Conservation (phyloP, 768 basidiomycete genomes). For the Hypholoma fasciculare region DNA sequence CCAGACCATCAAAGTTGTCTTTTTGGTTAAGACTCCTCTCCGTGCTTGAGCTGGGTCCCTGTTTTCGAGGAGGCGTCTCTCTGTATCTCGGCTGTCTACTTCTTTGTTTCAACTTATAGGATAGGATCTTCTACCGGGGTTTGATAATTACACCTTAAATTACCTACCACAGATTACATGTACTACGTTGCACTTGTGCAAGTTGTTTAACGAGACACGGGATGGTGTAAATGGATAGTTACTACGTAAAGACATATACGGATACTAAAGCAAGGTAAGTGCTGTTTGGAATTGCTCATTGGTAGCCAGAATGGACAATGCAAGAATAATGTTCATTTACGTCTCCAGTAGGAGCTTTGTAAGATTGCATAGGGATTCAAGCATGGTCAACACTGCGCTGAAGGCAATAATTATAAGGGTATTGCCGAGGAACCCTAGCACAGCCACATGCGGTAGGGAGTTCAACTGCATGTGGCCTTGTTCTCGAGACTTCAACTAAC, state of each 20-base stretch:
- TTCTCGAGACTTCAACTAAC: background rate
- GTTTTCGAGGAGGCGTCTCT: conserved; percentile 11
- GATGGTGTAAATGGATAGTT: no score
- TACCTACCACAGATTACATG: conserved; percentile 7
- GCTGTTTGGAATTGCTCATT: no score
- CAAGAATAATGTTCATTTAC: no score
- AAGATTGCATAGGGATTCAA: no score
- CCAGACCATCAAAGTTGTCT: conserved; percentile 45
- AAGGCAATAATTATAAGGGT: background rate
- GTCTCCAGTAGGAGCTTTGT: no score
- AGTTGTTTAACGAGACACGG: background rate
- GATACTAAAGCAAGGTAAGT: no score
- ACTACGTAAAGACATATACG: background rate
- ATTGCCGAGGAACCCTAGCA: background rate
- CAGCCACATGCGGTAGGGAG: background rate
- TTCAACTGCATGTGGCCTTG: background rate
- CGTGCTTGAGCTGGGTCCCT: conserved; percentile 31
- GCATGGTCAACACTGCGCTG: no score
- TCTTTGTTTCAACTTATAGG: background rate
- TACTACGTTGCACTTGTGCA: conserved; percentile 1
- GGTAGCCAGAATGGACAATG: no score
- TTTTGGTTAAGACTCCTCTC: conserved; percentile 44
- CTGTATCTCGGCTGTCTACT: conserved; percentile 5
- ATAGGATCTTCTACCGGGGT: conserved; percentile 8
- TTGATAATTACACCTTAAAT: conserved; percentile 1